phyloP scores from a whole-genome alignment of 257 asterid genomes.

The Oldenlandia corymbosa region DNA sequence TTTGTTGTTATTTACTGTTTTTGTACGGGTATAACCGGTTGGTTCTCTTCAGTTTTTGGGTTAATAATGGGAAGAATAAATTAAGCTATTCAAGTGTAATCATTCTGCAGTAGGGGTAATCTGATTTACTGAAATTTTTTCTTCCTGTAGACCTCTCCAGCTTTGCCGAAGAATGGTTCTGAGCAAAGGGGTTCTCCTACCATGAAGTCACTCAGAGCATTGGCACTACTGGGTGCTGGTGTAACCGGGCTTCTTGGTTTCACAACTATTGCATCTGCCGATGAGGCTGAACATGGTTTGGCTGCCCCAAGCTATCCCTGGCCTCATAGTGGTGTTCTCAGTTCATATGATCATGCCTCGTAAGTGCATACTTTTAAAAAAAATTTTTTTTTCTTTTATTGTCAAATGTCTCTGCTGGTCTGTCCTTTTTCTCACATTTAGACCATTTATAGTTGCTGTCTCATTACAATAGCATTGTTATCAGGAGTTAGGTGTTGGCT shows the following conservation, averaged over 20 bases:
- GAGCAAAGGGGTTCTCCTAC: constrained; percentile 39
- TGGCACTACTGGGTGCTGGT: constrained; percentile 39
- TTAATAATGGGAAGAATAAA: no score
- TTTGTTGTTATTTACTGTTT: no score
- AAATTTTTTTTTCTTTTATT: no score
- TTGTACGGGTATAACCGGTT: no score
- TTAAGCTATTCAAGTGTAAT: no score
- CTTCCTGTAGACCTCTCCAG: constrained; percentile 18
- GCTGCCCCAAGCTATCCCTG: constrained; percentile 58
- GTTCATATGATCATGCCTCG: constrained; percentile 79
- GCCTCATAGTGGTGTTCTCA: constrained; percentile 72
- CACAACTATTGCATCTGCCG: constrained; percentile 64
- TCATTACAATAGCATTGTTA: no score
- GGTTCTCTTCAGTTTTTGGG: no score
- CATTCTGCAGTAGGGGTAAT: no score
- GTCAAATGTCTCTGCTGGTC: background rate
- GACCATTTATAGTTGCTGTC: background rate
- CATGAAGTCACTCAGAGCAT: constrained; percentile 33
- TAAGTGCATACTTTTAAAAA: constrained; percentile 34
- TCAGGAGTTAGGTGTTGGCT: no score
- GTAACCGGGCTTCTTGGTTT: constrained; percentile 60
- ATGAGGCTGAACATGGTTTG: constrained; percentile 81
- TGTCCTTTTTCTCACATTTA: constrained; percentile 4
- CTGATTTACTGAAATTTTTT: background rate
- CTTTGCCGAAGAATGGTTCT: constrained; percentile 24